Conservation (phyloP, 306 rosid genomes). For the Pachyrhizus erosus region DNA sequence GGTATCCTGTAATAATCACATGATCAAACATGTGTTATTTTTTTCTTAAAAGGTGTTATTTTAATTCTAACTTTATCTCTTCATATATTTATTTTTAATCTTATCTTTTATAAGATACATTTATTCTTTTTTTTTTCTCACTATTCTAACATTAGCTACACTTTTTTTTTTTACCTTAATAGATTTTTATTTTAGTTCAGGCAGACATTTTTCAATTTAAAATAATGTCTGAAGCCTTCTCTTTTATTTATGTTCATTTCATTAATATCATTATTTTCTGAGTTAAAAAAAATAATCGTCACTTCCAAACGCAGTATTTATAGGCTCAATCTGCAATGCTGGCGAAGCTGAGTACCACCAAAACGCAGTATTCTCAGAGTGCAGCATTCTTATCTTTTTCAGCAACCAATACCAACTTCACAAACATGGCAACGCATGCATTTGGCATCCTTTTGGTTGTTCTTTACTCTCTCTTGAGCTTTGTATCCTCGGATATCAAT, state of each 20-base stretch:
- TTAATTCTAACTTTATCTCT: background rate
- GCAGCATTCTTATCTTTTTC: background rate
- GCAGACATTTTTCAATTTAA: background rate
- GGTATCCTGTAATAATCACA: background rate
- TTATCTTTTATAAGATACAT: background rate
- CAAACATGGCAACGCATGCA: slow-evolving; percentile 19
- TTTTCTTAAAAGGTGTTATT: background rate
- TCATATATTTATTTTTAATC: background rate
- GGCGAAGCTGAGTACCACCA: background rate
- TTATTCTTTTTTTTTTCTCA: background rate
- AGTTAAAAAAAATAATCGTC: background rate
- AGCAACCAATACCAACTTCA: slow-evolving; percentile 36
- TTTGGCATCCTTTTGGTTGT: slow-evolving; percentile 34
- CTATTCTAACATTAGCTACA: background rate
- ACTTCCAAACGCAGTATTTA: slow-evolving; percentile 17
- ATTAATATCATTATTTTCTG: background rate
- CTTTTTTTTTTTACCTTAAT: background rate
- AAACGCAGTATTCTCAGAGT: background rate
- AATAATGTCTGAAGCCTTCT: background rate
- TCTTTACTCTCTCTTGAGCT: background rate
- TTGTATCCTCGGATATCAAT: background rate
- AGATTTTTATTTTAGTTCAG: background rate
- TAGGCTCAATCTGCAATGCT: background rate
- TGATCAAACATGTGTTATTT: background rate
- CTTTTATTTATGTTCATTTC: background rate